Evolutionary conservation across 108 stramenopile species (phyloP), one percentile per base, ranked within the genome.

Genomic region (Cyclostephanos tholiformis): DNA sequence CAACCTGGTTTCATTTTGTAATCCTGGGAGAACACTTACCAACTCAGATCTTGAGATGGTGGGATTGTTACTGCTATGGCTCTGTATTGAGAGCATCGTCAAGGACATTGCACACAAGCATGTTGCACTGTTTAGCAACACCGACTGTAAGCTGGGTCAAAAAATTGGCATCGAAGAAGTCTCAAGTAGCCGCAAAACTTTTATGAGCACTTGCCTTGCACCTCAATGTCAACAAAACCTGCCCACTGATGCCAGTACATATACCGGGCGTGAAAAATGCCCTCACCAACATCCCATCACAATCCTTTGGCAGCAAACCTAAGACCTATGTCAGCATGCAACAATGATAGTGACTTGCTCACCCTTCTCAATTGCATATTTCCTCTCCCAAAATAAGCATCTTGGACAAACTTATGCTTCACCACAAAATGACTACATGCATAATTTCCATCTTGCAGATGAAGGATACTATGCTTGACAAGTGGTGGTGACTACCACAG

Each of bases 311-410:
- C 56, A 23, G 56, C 25, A 8, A 6, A 6, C 23, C 56, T 6
- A 6, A 57, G n/a, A n/a, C n/a, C n/a, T n/a, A n/a, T n/a, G n/a
- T 25, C 26, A 23, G 56, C 56, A 57, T 57, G 56, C 25, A 57
- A 22, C 20, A 23, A 2, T 23, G 20, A 57, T 23, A 13, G 3
- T 22, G 56, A 57, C 20, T 26, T 57, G 2, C 56, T 57, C 8
- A 22, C 20, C 20, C 25, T 57, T 13, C 26, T 26, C 25, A 57
- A 57, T 8, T 12, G 4, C 20, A 57, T 25, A 57, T 57, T 57
- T 23, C 56, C 56, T 4, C 25, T 57, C 20, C 56, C 56, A 23
- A 23, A 2, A 23, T 23, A 57, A 23, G 56, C 20, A 2, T 57
- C 56, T 22, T 57, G 56, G 56, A 57, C 25, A 26, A 23, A 25